phyloP scores from a whole-genome alignment of 2,329 filamentous ascomycete genomes.

The Clarireedia homoeocarpa region DNA sequence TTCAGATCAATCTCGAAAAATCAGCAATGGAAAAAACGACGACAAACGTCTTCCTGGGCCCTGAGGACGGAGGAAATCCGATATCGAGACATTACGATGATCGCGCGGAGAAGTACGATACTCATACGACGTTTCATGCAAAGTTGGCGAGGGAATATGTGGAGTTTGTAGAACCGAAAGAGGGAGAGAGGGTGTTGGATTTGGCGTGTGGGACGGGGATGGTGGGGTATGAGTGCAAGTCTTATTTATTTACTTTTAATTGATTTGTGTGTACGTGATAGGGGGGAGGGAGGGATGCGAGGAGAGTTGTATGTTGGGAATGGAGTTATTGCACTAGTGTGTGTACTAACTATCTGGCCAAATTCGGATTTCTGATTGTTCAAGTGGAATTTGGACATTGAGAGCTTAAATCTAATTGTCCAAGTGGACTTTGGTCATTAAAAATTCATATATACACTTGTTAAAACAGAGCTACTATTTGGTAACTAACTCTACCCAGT shows the following conservation, averaged over 20 bases:
- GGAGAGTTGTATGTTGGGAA: too few relatives aligned
- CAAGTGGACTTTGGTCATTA: too few relatives aligned
- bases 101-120: not conserved
- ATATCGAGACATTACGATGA: not conserved
- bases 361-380: too few relatives aligned
- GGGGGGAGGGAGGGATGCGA: not conserved
- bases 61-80: not conserved
- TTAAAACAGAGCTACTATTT: too few relatives aligned
- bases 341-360: too few relatives aligned
- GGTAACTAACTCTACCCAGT: not conserved
- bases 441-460: too few relatives aligned
- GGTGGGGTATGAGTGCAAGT: not conserved
- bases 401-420: too few relatives aligned
- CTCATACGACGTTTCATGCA: not conserved
- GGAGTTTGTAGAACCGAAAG: not conserved
- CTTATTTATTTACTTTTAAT: not conserved
- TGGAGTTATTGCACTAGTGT: too few relatives aligned
- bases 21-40: too few relatives aligned
- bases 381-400: too few relatives aligned
- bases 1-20: too few relatives aligned
- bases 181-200: not conserved
- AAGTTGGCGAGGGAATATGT: not conserved
- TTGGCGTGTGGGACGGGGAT: conserved; percentile 4
- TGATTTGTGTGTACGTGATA: not conserved
- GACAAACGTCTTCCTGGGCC: too few relatives aligned